A percentile compares a stretch with the other conserved stretches of the same genome.
Evolutionary conservation across 192 early-diverging fungal genomes (phyloP).

Genomic region (Entomortierella parvispora): DNA sequence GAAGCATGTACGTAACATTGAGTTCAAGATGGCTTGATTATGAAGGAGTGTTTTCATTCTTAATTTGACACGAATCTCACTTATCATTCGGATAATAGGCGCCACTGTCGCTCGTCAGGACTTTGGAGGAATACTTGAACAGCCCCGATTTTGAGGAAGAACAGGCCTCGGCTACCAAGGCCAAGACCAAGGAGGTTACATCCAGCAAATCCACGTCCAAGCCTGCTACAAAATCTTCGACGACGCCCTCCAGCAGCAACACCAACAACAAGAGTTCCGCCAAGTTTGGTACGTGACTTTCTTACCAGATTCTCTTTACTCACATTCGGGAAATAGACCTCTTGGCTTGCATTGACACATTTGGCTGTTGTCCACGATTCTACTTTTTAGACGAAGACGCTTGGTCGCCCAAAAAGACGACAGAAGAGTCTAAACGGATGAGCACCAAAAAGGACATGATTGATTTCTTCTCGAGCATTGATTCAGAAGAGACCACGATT

Average conservation of each 20-base stretch:
- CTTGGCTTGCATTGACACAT: no score
- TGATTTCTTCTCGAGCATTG: conserved; percentile 57
- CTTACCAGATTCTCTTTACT: no score
- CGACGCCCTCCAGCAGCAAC: conserved; percentile 8
- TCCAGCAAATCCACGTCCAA: conserved; percentile 52
- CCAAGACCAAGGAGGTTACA: conserved; percentile 11
- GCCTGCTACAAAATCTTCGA: conserved; percentile 8
- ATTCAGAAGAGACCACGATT: conserved; percentile 52
- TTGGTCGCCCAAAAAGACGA: conserved; percentile 39
- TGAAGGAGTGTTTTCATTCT: neutral
- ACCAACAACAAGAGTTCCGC: conserved; percentile 11
- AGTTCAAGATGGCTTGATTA: neutral
- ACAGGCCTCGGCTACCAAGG: conserved; percentile 36
- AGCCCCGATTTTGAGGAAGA: conserved; percentile 78
- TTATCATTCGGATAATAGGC: conserved; percentile 53
- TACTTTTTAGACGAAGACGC: conserved; percentile 26
- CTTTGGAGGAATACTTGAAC: conserved; percentile 73
- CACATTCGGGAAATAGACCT: no score
- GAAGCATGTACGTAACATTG: conserved; percentile 78
- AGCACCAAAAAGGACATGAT: conserved; percentile 53
- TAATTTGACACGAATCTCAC: neutral
- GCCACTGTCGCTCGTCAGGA: conserved; percentile 70
- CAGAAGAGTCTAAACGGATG: conserved; percentile 21
- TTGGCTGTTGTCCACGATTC: no score
- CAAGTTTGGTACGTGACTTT: conserved; percentile 19